Evolutionary conservation across 805 yeast species (phyloP), one percentile per base, ranked within the genome.

Genomic region (Sugiyamaella mastotermitis): DNA sequence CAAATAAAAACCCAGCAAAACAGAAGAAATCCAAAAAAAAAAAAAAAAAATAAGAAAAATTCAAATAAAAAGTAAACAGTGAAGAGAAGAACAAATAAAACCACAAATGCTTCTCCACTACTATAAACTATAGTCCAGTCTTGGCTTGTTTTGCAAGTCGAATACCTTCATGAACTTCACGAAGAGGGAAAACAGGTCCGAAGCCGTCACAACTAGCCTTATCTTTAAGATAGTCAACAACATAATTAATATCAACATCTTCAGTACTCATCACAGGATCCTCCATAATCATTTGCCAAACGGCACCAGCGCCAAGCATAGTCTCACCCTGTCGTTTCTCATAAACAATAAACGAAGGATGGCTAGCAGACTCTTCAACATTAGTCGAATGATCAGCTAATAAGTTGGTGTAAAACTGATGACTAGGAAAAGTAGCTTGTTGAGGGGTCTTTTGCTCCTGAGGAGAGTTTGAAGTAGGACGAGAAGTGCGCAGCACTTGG

Each of bases 271-370:
- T 42, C 16, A 28, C 42, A n/a, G 65, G 59, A 29, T 65, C 67
- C 40, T 68, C 74, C 46, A 69, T 61, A 33, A 86, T 58, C 54
- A 80, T 81, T 55, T 85, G 90, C 95, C 95, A 86, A 2, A 83
- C 79, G 1, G 90, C 92, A 14, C 83, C 76, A 0, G 83, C 65
- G 0, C 87, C 84, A 43, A 84, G 61, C 30, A 83, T 65, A 50
- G 72, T 70, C 21, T 61, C 57, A 2, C 74, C 72, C 9, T 62
- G 31, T 6, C 39, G 64, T 19, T 43, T 46, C 33, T 41, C 43
- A 25, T 55, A 53, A 8, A 44, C 31, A 5, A 34, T 31, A 17
- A 37, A 37, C 13, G 51, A 41, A 19, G 44, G 33, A 33, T 32
- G 35, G 31, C 31, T 20, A 20, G 38, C 27, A 22, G 46, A 26